Percentiles rank a stretch among this genome's conserved stretches.
Evolutionary conservation across 2,329 filamentous ascomycete species (phyloP).

Genomic region (Aspergillus sp.): DNA sequence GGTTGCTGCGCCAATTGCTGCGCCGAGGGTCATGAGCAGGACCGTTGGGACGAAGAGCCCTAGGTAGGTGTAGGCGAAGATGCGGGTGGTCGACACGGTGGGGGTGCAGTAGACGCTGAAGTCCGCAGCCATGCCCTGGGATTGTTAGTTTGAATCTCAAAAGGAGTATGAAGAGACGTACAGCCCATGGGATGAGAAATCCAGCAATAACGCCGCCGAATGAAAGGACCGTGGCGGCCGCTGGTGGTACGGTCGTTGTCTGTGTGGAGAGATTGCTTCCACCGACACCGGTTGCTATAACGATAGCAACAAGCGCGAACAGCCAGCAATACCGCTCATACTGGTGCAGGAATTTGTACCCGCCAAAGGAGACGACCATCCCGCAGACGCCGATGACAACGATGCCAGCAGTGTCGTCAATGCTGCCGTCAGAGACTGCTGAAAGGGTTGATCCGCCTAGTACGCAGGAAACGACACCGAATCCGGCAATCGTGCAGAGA

Average conservation of each 20-base stretch:
- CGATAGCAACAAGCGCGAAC: slow-evolving; percentile 6
- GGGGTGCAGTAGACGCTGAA: slow-evolving; percentile 11
- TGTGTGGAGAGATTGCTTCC: not conserved
- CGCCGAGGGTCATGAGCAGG: slow-evolving; percentile 9
- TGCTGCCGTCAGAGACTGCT: slow-evolving; percentile 7
- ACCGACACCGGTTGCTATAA: slow-evolving; percentile 9
- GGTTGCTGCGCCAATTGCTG: slow-evolving; percentile 1
- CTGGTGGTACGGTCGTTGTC: slow-evolving; percentile 2
- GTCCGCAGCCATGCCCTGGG: slow-evolving; percentile 10
- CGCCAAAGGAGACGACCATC: slow-evolving; percentile 12
- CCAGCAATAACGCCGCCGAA: slow-evolving; percentile 12
- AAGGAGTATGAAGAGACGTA: not conserved
- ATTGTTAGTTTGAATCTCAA: not conserved
- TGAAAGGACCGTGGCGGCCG: slow-evolving; percentile 3
- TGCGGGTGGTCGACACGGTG: slow-evolving; percentile 10
- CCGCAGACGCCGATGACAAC: slow-evolving; percentile 12
- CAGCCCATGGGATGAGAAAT: slow-evolving; percentile 12
- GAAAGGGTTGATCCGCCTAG: slow-evolving; percentile 5
- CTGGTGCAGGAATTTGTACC: slow-evolving; percentile 11
- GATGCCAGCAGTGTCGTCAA: slow-evolving; percentile 10
- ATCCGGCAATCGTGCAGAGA: slow-evolving; percentile 10
- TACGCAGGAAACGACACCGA: slow-evolving; percentile 6
- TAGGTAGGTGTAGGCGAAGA: slow-evolving; percentile 11
- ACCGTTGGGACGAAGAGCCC: slow-evolving; percentile 13
- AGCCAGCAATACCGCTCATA: slow-evolving; percentile 14